A percentile compares a stretch with the other conserved stretches of the same genome.
Conservation (phyloP, 1,139 yeast genomes). For the Lodderomyces pseudojiufengensis region DNA sequence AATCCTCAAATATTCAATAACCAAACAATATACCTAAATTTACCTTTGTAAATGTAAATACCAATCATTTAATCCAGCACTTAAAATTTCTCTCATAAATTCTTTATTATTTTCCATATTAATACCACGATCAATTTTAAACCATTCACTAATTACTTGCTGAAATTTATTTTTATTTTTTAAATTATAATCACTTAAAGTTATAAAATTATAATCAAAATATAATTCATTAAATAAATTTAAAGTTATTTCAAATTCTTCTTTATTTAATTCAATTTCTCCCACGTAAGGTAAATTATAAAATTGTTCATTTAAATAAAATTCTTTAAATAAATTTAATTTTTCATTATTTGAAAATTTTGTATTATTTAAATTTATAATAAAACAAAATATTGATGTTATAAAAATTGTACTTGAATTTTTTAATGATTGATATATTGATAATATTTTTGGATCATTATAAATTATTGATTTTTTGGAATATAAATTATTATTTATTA, state of each 20-base stretch:
- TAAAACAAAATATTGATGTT: conserved; percentile 5
- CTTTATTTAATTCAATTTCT: conserved; percentile 2
- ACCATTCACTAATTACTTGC: conserved; percentile 4
- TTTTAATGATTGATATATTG: conserved; percentile 3
- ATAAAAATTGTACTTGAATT: conserved; percentile 4
- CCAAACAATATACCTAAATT: too few relatives aligned
- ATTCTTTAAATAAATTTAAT: neutral
- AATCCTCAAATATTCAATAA: too few relatives aligned
- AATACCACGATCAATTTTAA: conserved; percentile 3
- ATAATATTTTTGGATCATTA: neutral
- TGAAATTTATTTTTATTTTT: conserved; percentile 8
- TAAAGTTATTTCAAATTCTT: conserved; percentile 4
- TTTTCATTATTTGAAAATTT: conserved; percentile 4
- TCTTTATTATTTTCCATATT: conserved; percentile 6
- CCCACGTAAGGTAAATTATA: conserved; percentile 5
- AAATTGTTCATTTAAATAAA: conserved; percentile 5
- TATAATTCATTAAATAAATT: conserved; percentile 9
- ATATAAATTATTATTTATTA: neutral
- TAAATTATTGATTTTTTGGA: conserved; percentile 1
- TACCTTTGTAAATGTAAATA: conserved; percentile 6
- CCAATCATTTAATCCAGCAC: conserved; percentile 12
- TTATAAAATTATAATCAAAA: conserved; percentile 8
- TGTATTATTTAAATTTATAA: conserved; percentile 8
- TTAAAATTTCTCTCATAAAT: conserved; percentile 7
- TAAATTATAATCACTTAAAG: conserved; percentile 4